Base-by-base conservation (phyloP, 2,329 filamentous ascomycete species). In the Incumbomyces lentus region DNA sequence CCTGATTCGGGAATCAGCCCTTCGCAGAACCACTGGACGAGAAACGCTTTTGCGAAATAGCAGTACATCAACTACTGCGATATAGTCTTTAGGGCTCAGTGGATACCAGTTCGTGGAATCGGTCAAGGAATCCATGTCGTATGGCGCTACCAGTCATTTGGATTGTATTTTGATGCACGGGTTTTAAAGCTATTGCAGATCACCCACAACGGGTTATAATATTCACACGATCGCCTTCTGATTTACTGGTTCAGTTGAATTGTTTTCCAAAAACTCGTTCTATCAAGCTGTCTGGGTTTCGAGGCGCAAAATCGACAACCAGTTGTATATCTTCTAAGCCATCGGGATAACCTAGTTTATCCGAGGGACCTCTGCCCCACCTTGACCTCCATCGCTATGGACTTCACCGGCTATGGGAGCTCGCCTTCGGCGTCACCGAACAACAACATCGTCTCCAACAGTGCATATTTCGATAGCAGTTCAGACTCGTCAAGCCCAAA, bases 401-500 rank as follows among this genome's bases (percentile, higher is more conserved):
- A 55, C 38, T 55, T 51, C 29, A 16, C 19, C 47, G 46, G 51
- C 16, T 55, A 55, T 39, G 49, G 47, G 40, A 52, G 54, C 51
- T 57, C 54, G 19, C 52, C 52, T 6, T 52, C 53, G 40, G 49
- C 50, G 33, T 57, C 53, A 32, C 51, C 54, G 31, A 52, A 41
- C 42, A 50, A 54, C 46, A 52, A 49, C n/a, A 44, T 54, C 40
- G 55, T 57, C 46, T 44, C 51, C 8, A 46, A 47, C 30, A 51
- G 52, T 30, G 48, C 49, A 39, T 54, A 54, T 38, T 56, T 56
- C 39, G 57, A 57, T 35, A 53, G 49, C 44, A 55, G 53, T 19
- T 56, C 55, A 29, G 55, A 59, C 30, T 44, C 54, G 22, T 58
- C 56, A 13, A 56, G 50, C 44, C 55, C 56, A 29, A 49, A 47